These are phyloP conservation scores for Eucalyptus pauciflora DNA, from an alignment of 345 rosid species.

Conservation along the genomic window DNA sequence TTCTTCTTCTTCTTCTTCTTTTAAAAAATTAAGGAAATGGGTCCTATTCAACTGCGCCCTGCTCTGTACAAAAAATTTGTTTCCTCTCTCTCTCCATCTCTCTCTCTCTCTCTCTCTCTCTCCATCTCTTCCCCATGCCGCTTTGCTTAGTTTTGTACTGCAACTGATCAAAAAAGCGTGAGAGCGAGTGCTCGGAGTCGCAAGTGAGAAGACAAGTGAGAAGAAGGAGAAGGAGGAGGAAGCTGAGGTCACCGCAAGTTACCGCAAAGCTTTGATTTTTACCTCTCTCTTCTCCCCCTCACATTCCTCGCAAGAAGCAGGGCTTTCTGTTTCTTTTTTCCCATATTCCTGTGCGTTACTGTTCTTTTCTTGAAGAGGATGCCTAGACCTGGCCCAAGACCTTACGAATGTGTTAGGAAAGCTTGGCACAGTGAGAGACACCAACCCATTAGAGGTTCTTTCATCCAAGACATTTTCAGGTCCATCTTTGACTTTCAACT, in stretches of 20 bases:
- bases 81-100: too few species aligned
- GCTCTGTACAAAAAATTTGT: not conserved
- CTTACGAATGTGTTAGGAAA: conserved; percentile 62
- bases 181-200: not conserved
- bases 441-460: conserved; percentile 67
- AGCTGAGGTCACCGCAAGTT: not conserved
- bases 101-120: not conserved
- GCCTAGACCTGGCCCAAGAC: conserved; percentile 72
- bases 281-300: not conserved
- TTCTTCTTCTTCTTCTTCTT: not conserved
- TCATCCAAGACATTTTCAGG: conserved; percentile 69
- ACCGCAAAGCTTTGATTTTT: not conserved
- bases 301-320: not conserved
- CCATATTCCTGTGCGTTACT: not conserved
- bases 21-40: not conserved
- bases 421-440: conserved; percentile 80
- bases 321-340: not conserved
- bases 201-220: not conserved
- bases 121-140: not conserved
- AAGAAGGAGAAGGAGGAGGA: not conserved
- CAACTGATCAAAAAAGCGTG: not conserved
- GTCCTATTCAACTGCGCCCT: not conserved
- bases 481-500: not conserved
- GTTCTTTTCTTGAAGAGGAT: conserved; percentile 15
- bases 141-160: not conserved